phyloP scores from a whole-genome alignment of 176 grass and related monocot genomes.

The Zizania latifolia region DNA sequence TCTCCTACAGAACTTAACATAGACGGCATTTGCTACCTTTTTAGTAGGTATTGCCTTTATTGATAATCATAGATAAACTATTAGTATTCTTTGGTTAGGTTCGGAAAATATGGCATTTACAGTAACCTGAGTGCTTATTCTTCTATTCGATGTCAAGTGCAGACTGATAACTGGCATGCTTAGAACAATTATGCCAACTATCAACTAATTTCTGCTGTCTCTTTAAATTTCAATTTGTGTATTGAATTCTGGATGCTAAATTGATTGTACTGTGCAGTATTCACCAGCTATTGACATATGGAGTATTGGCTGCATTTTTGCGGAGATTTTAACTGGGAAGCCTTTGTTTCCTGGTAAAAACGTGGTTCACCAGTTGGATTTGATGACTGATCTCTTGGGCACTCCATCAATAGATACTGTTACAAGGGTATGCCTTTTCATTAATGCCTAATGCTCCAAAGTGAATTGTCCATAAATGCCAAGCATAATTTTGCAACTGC shows the following conservation, averaged over 20 bases:
- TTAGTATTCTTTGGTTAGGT: constrained; percentile 5
- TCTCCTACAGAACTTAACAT: constrained; percentile 26
- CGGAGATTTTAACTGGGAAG: constrained; percentile 85
- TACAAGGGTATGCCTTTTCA: constrained; percentile 58
- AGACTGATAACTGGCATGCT: neutral
- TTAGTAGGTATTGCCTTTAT: constrained; percentile 29
- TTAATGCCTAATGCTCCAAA: constrained; percentile 16
- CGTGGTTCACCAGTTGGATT: constrained; percentile 98
- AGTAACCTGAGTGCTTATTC: constrained; percentile 18
- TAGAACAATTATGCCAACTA: constrained; percentile 10
- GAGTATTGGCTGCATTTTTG: constrained; percentile 99
- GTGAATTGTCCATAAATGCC: constrained; percentile 19
- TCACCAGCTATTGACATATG: constrained; percentile 98
- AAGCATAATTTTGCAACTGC: constrained; percentile 19
- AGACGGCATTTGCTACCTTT: constrained; percentile 14
- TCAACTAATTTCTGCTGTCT: constrained; percentile 14
- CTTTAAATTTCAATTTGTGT: neutral
- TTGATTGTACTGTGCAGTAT: constrained; percentile 63
- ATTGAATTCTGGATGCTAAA: constrained; percentile 21
- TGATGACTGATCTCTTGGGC: constrained; percentile 98
- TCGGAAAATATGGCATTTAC: neutral
- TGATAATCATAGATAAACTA: constrained; percentile 10
- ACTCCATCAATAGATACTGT: constrained; percentile 76
- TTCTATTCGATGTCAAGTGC: neutral
- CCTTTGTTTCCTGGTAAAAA: constrained; percentile 99